phyloP scores from a whole-genome alignment of 2,329 filamentous ascomycete genomes.

The Reticulascus tulasneorum region DNA sequence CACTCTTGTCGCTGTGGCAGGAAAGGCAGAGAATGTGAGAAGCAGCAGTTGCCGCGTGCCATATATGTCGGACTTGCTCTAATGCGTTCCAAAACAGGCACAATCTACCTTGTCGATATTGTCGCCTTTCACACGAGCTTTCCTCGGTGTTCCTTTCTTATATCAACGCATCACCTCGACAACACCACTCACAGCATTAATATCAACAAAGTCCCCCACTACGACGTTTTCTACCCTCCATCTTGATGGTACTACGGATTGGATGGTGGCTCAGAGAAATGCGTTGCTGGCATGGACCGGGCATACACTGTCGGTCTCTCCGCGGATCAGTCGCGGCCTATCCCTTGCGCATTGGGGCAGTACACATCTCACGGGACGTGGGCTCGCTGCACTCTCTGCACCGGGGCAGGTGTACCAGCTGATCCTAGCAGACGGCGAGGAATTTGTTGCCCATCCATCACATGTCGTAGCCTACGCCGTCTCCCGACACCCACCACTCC shows the following conservation, averaged over 20 bases:
- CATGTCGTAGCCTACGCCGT: conserved; percentile 90
- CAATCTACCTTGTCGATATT: conserved; percentile 86
- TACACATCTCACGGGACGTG: conserved; percentile 82
- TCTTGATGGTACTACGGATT: conserved; percentile 90
- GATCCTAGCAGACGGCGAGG: conserved; percentile 74
- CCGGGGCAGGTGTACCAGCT: conserved; percentile 89
- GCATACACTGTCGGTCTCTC: conserved; percentile 72
- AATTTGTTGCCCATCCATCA: conserved; percentile 86
- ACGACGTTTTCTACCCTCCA: conserved; percentile 86
- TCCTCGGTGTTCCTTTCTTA: conserved; percentile 86
- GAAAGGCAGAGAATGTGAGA: conserved; percentile 82
- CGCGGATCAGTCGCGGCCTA: conserved; percentile 70
- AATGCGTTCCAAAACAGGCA: conserved; percentile 53
- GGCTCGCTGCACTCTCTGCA: conserved; percentile 78
- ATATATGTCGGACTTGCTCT: conserved; percentile 5
- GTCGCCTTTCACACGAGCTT: conserved; percentile 74
- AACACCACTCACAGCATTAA: conserved; percentile 79
- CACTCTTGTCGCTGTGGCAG: conserved; percentile 83
- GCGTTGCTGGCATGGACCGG: conserved; percentile 96
- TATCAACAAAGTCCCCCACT: conserved; percentile 80
- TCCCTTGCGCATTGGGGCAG: conserved; percentile 87
- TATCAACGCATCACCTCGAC: conserved; percentile 90
- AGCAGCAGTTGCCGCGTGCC: not conserved
- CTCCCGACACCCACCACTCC: conserved; percentile 66
- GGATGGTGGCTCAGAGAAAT: conserved; percentile 85